phyloP scores from a whole-genome alignment of 352 stramenopile species.

The Pythium phragmiticola region DNA sequence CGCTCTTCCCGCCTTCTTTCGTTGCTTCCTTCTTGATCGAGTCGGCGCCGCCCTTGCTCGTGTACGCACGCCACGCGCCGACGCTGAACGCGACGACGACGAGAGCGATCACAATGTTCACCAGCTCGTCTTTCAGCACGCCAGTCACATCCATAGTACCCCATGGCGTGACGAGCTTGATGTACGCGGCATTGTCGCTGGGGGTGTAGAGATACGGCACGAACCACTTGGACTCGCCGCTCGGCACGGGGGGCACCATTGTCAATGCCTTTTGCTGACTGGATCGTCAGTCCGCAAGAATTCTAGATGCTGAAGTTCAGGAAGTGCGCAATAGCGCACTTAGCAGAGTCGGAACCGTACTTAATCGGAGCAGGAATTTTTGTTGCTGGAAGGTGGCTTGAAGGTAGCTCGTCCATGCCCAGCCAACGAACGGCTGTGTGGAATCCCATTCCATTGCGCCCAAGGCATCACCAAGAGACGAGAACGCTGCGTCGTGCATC shows the following conservation, averaged over 20 bases:
- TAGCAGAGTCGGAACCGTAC: background rate
- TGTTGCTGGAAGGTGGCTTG: slow-evolving; percentile 28
- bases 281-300: background rate
- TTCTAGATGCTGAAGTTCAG: slow-evolving; percentile 18
- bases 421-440: slow-evolving; percentile 29
- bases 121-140: slow-evolving; percentile 34
- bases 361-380: background rate
- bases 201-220: slow-evolving; percentile 76
- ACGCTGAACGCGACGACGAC: slow-evolving; percentile 26
- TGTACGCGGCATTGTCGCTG: slow-evolving; percentile 47
- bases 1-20: slow-evolving; percentile 5
- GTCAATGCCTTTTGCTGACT: too few species aligned
- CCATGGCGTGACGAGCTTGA: slow-evolving; percentile 72
- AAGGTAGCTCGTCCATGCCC: slow-evolving; percentile 25
- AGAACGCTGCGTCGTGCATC: slow-evolving; percentile 4
- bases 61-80: slow-evolving; percentile 9
- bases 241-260: slow-evolving; percentile 21
- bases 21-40: slow-evolving; percentile 1
- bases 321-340: slow-evolving; percentile 1
- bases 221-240: slow-evolving; percentile 37
- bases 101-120: slow-evolving; percentile 40
- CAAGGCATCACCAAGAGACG: slow-evolving; percentile 15
- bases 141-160: slow-evolving; percentile 49
- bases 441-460: slow-evolving; percentile 8
- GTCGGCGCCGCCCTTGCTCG: background rate